Conservation (phyloP, 176 grass and related monocot genomes). For the Oryza meyeriana region DNA sequence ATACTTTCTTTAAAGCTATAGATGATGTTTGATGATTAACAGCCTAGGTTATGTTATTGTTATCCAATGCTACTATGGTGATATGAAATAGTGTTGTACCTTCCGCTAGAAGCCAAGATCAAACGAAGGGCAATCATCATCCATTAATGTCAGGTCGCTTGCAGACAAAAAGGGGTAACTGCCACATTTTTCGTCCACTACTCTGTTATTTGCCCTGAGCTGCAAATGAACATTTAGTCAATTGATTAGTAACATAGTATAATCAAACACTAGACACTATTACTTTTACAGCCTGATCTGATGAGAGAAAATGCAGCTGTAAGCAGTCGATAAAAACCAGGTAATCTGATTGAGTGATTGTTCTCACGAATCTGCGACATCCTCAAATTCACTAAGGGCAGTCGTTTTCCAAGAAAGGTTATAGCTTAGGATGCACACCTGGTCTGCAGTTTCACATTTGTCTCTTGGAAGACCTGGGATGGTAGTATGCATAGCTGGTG, state of each 20-base stretch:
- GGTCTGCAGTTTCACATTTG: slow-evolving; percentile 5
- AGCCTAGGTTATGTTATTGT: neutral
- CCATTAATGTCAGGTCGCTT: slow-evolving; percentile 21
- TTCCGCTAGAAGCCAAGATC: slow-evolving; percentile 49
- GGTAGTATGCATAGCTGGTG: neutral
- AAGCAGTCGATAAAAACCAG: neutral
- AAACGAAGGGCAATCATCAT: slow-evolving; percentile 48
- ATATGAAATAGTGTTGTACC: slow-evolving; percentile 6
- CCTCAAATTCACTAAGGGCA: neutral
- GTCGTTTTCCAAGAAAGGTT: neutral
- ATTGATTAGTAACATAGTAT: neutral
- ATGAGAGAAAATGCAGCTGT: neutral
- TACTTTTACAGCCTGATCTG: neutral
- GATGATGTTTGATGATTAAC: neutral
- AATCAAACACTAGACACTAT: neutral
- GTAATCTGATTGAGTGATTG: neutral
- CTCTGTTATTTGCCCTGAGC: neutral
- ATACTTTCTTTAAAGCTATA: neutral
- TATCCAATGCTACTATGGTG: neutral
- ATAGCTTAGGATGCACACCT: slow-evolving; percentile 39
- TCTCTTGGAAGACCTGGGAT: neutral
- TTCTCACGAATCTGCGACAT: neutral
- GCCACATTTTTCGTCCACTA: neutral
- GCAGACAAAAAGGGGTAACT: neutral
- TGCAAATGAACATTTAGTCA: slow-evolving; percentile 26